These are phyloP conservation scores for Ogataea hybrid DNA, from an alignment of 1,139 yeast genomes.

Conservation along the genomic window DNA sequence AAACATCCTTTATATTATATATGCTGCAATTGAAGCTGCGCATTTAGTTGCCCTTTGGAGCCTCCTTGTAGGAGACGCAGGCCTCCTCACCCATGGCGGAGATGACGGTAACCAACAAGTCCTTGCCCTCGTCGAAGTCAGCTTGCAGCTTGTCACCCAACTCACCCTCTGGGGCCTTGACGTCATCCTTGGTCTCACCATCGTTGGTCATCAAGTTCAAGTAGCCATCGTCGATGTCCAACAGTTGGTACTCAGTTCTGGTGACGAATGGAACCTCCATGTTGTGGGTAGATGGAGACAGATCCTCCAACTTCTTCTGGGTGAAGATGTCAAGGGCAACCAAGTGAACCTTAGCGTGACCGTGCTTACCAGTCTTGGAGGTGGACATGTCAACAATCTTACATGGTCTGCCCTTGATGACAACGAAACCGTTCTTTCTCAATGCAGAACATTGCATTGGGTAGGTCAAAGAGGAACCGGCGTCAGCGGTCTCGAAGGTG, in stretches of 20 bases:
- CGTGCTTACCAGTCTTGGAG: conserved; percentile 99
- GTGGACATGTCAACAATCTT: conserved; percentile 99
- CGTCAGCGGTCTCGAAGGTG: conserved; percentile 96
- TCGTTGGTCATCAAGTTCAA: conserved; percentile 94
- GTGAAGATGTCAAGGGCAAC: conserved; percentile 99
- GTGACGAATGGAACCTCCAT: conserved; percentile 98
- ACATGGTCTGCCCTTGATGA: conserved; percentile 99
- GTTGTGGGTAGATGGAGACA: conserved; percentile 99
- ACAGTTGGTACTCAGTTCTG: conserved; percentile 95
- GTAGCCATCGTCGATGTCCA: conserved; percentile 98
- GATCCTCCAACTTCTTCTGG: conserved; percentile 98
- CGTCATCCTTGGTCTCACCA: conserved; percentile 99
- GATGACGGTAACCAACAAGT: conserved; percentile 91
- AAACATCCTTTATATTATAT: conserved; percentile 18
- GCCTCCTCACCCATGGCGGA: conserved; percentile 99
- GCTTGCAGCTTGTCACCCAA: conserved; percentile 88
- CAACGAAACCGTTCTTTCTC: conserved; percentile 99
- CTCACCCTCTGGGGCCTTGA: conserved; percentile 97
- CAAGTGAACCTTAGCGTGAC: conserved; percentile 99
- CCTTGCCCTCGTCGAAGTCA: conserved; percentile 98
- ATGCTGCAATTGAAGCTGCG: conserved; percentile 12
- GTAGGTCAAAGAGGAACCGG: conserved; percentile 98
- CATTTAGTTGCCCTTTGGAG: conserved; percentile 64
- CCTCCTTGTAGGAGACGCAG: conserved; percentile 96
- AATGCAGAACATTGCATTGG: conserved; percentile 99